Conservation (phyloP, 371 early-diverging fungal genomes). For the Rhizopus sp. region DNA sequence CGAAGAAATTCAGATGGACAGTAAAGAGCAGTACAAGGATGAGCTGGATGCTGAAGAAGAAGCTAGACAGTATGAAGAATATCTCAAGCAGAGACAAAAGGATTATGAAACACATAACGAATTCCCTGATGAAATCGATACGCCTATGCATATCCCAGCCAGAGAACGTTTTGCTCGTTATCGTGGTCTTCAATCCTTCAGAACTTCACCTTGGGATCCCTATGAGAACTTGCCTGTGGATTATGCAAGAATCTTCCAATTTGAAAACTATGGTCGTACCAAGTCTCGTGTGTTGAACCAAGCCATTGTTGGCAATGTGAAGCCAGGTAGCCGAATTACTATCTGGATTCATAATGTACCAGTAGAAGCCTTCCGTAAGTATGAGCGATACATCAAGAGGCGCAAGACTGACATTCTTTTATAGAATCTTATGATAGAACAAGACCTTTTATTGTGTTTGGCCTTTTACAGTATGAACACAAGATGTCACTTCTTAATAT, state of each 20-base stretch:
- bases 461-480: slow-evolving; percentile 92
- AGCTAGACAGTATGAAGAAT: slow-evolving; percentile 62
- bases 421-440: slow-evolving; percentile 52
- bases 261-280: slow-evolving; percentile 83
- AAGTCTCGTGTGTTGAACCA: slow-evolving; percentile 70
- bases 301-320: slow-evolving; percentile 56
- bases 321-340: slow-evolving; percentile 66
- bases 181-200: slow-evolving; percentile 92
- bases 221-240: slow-evolving; percentile 96
- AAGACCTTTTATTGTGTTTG: slow-evolving; percentile 76
- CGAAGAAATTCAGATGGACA: slow-evolving; percentile 74
- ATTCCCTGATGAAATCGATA: slow-evolving; percentile 97
- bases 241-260: slow-evolving; percentile 94
- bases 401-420: neutral
- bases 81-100: slow-evolving; percentile 66
- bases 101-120: slow-evolving; percentile 75
- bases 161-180: slow-evolving; percentile 87
- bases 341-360: slow-evolving; percentile 76
- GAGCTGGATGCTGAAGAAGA: slow-evolving; percentile 53
- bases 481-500: slow-evolving; percentile 89
- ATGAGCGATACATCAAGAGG: neutral
- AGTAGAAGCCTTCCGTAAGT: slow-evolving; percentile 55
- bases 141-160: slow-evolving; percentile 84
- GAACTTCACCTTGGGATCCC: slow-evolving; percentile 96
- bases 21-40: slow-evolving; percentile 41